A percentile compares a stretch with the other conserved stretches of the same genome.
Conservation (phyloP, 768 basidiomycete genomes). For the Fomitopsis pulvina region DNA sequence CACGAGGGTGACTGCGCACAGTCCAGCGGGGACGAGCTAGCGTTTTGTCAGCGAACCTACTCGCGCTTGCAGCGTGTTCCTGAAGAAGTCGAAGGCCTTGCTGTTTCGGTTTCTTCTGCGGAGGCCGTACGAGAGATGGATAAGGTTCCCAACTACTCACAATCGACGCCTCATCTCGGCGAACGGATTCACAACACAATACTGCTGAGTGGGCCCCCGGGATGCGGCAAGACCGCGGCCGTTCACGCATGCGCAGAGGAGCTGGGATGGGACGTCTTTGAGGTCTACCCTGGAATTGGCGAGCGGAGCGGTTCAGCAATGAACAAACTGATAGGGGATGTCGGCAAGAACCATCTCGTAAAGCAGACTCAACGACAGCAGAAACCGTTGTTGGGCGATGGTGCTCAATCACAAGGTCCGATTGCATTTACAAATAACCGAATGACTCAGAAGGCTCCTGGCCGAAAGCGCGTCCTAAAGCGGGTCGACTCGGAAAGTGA, state of each 20-base stretch:
- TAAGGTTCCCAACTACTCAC: conserved; percentile 4
- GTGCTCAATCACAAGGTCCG: not conserved
- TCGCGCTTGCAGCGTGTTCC: conserved; percentile 5
- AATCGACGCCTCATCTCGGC: conserved; percentile 24
- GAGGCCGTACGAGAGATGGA: not conserved
- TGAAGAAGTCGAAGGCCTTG: not conserved
- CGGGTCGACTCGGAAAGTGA: conserved; percentile 18
- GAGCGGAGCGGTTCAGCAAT: conserved; percentile 76
- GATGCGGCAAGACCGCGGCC: conserved; percentile 86
- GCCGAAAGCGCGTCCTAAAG: conserved; percentile 5
- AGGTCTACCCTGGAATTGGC: conserved; percentile 95
- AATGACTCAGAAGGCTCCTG: not conserved
- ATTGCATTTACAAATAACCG: not conserved
- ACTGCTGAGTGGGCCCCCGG: conserved; percentile 74
- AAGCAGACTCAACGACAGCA: conserved; percentile 15
- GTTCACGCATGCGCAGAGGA: conserved; percentile 94
- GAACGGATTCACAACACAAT: conserved; percentile 77
- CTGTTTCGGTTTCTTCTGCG: conserved; percentile 1
- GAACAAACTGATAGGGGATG: conserved; percentile 80
- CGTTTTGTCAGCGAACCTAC: conserved; percentile 7
- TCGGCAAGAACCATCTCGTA: conserved; percentile 77
- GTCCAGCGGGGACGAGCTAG: conserved; percentile 10
- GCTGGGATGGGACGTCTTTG: conserved; percentile 93
- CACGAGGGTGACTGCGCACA: not conserved
- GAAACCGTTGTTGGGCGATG: conserved; percentile 1